Percentiles rank a stretch among this genome's conserved stretches.
These are phyloP conservation scores for Epichloe brachyelytri DNA, from an alignment of 2,329 filamentous ascomycete genomes.

Conservation along the genomic window DNA sequence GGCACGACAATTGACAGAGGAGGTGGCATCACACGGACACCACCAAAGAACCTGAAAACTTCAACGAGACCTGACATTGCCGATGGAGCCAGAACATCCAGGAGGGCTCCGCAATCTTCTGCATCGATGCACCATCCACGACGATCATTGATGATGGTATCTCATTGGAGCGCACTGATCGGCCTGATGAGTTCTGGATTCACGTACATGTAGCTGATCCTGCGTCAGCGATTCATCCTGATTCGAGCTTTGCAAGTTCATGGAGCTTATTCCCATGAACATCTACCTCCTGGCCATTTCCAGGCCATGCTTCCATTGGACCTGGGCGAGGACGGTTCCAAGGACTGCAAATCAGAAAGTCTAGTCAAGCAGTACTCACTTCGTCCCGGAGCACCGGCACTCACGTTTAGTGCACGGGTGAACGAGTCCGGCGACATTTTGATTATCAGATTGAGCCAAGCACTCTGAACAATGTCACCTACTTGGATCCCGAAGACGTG, in stretches of 20 bases:
- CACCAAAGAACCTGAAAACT: slow-evolving; percentile 19
- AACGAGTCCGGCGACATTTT: slow-evolving; percentile 39
- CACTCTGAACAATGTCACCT: slow-evolving; percentile 40
- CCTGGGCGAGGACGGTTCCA: slow-evolving; percentile 15
- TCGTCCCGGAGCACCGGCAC: slow-evolving; percentile 32
- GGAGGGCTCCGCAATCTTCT: slow-evolving; percentile 49
- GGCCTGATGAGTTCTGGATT: slow-evolving; percentile 51
- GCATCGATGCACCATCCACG: slow-evolving; percentile 56
- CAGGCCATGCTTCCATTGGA: slow-evolving; percentile 42
- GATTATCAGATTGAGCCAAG: slow-evolving; percentile 41
- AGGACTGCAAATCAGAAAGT: slow-evolving; percentile 21
- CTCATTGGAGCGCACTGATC: slow-evolving; percentile 49
- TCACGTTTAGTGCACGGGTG: slow-evolving; percentile 51
- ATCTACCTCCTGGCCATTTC: slow-evolving; percentile 45
- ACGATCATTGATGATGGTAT: slow-evolving; percentile 69
- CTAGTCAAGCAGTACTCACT: slow-evolving; percentile 43
- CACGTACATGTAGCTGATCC: slow-evolving; percentile 72
- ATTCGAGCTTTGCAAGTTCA: slow-evolving; percentile 46
- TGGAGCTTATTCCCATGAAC: slow-evolving; percentile 47
- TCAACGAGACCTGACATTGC: slow-evolving; percentile 31
- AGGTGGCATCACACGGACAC: slow-evolving; percentile 26
- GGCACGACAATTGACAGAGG: slow-evolving; percentile 29
- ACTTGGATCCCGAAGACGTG: slow-evolving; percentile 40
- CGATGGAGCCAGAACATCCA: slow-evolving; percentile 41
- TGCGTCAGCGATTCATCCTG: slow-evolving; percentile 51